Conservation (phyloP, 2,329 filamentous ascomycete genomes). For the Cladophialophora carrionii region DNA sequence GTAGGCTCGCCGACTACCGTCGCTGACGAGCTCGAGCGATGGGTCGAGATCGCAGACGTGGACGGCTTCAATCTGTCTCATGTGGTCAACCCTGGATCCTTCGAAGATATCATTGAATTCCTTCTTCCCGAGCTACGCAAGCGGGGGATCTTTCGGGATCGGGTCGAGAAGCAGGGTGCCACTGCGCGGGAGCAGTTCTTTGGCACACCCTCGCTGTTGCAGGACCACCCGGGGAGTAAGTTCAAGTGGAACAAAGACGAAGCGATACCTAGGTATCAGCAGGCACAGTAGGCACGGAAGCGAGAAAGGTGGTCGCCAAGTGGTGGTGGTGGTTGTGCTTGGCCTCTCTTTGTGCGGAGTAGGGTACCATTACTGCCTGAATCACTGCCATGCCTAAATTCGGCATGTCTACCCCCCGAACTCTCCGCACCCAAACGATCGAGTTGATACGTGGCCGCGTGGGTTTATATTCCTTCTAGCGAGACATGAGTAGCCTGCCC, state of each 20-base stretch:
- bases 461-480: too few relatives aligned
- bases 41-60: constrained; percentile 69
- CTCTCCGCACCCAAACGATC: too few relatives aligned
- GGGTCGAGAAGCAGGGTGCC: constrained; percentile 17
- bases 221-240: constrained; percentile 31
- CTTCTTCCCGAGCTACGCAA: constrained; percentile 54
- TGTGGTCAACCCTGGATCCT: constrained; percentile 56
- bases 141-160: constrained; percentile 46
- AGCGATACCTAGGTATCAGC: constrained; percentile 16
- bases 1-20: constrained; percentile 65
- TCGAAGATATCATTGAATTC: constrained; percentile 56
- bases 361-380: background rate
- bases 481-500: too few relatives aligned
- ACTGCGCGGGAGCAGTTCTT: constrained; percentile 38
- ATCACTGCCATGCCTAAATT: too few relatives aligned
- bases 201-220: constrained; percentile 25
- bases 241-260: constrained; percentile 26
- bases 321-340: too few relatives aligned
- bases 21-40: constrained; percentile 68
- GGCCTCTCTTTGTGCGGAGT: background rate
- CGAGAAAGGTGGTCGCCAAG: background rate
- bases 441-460: too few relatives aligned
- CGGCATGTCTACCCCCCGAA: too few relatives aligned
- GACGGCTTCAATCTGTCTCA: constrained; percentile 70
- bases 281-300: background rate